Conservation (phyloP, 345 rosid species). For the Aquilaria sinensis region DNA sequence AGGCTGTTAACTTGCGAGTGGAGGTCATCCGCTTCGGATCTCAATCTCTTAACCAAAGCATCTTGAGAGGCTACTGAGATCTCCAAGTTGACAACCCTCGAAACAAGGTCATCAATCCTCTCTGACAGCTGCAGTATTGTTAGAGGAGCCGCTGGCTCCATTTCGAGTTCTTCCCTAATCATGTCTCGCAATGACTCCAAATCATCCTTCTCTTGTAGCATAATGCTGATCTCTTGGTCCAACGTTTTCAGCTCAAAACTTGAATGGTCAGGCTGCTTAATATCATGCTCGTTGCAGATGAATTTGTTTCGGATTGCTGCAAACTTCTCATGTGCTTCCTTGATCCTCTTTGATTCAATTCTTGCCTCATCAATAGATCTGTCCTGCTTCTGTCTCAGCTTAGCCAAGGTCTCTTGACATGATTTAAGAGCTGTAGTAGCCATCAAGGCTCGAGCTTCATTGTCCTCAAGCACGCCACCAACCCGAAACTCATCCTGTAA, state of each 20-base stretch:
- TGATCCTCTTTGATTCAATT: slow-evolving; percentile 43
- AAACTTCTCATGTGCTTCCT: slow-evolving; percentile 37
- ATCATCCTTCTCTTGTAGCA: slow-evolving; percentile 8
- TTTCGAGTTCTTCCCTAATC: slow-evolving; percentile 27
- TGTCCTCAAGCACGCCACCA: slow-evolving; percentile 47
- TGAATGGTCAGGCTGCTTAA: slow-evolving; percentile 15
- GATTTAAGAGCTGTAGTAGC: slow-evolving; percentile 63
- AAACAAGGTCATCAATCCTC: slow-evolving; percentile 73
- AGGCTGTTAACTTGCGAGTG: slow-evolving; percentile 41
- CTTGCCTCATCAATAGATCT: slow-evolving; percentile 43
- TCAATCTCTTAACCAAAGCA: slow-evolving; percentile 49
- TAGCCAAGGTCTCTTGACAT: slow-evolving; percentile 52
- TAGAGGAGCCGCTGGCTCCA: slow-evolving; percentile 20
- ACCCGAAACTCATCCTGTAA: slow-evolving; percentile 81
- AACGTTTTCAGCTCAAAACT: slow-evolving; percentile 13
- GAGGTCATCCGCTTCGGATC: slow-evolving; percentile 52
- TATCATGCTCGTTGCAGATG: slow-evolving; percentile 13
- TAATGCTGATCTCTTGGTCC: slow-evolving; percentile 3
- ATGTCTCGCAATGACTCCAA: slow-evolving; percentile 25
- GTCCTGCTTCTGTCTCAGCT: slow-evolving; percentile 54
- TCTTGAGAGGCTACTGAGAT: slow-evolving; percentile 50
- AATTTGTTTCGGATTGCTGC: slow-evolving; percentile 26
- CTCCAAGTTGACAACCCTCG: slow-evolving; percentile 58
- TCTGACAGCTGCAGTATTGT: slow-evolving; percentile 48
- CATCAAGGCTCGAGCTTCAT: slow-evolving; percentile 77